Conservation (phyloP, 108 stramenopile species). For the Mediolabrus comicus region DNA sequence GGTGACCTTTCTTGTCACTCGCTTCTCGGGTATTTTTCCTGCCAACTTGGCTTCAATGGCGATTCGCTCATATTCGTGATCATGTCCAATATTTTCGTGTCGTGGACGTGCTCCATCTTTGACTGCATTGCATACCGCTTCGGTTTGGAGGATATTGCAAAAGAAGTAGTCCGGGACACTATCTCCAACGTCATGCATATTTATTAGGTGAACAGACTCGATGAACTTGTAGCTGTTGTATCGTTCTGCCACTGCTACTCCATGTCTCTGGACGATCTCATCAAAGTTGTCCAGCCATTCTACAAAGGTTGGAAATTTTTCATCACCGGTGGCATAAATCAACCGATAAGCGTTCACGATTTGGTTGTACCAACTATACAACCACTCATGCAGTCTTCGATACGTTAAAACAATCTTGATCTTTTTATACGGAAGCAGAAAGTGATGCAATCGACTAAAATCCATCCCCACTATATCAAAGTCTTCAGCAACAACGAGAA, state of each 20-base stretch:
- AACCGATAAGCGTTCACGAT: conserved; percentile 7
- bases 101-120: background rate
- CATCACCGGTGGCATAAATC: conserved; percentile 7
- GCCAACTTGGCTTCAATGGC: background rate
- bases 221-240: background rate
- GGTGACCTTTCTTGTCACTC: background rate
- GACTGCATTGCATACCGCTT: conserved; percentile 4
- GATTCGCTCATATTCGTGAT: conserved; percentile 8
- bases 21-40: background rate
- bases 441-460: conserved; percentile 4
- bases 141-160: conserved; percentile 6
- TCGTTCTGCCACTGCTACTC: conserved; percentile 8
- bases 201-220: conserved; percentile 9
- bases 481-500: conserved; percentile 29
- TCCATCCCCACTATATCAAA: conserved; percentile 13
- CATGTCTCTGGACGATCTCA: conserved; percentile 6
- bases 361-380: conserved; percentile 18
- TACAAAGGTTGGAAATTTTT: conserved; percentile 18
- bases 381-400: conserved; percentile 28
- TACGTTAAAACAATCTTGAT: conserved; percentile 22
- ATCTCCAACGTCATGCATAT: conserved; percentile 12
- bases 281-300: conserved; percentile 12
- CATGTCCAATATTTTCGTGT: background rate
- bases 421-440: conserved; percentile 15
- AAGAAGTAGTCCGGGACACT: conserved; percentile 3